Evolutionary conservation across 1,284 basidiomycete genomes (phyloP).

Genomic region (Ustilago sp.): DNA sequence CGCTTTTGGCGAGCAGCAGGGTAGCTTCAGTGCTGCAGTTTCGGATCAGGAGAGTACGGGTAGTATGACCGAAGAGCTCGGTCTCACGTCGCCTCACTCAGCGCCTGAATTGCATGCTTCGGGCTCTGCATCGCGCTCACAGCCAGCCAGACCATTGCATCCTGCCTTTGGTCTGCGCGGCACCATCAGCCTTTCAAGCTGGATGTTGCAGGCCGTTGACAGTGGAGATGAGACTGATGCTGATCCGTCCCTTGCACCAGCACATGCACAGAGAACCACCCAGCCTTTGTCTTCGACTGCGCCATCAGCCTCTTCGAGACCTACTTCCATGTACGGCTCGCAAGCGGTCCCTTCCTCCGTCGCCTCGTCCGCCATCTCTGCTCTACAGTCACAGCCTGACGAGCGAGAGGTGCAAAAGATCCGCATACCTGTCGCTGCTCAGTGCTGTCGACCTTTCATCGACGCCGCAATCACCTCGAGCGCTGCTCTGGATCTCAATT

Average conservation of each 20-base stretch:
- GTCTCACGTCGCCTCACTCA: constrained; percentile 44
- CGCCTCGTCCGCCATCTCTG: constrained; percentile 41
- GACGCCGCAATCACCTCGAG: constrained; percentile 35
- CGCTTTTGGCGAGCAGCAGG: constrained; percentile 36
- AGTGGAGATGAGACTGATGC: constrained; percentile 12
- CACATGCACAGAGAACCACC: constrained; percentile 20
- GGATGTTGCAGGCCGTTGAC: constrained; percentile 35
- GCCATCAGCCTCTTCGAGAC: constrained; percentile 48
- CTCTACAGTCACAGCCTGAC: constrained; percentile 28
- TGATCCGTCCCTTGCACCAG: constrained; percentile 3
- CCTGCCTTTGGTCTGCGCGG: constrained; percentile 50
- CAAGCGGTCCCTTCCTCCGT: constrained; percentile 32
- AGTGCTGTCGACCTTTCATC: constrained; percentile 49
- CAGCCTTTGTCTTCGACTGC: constrained; percentile 29
- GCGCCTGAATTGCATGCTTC: constrained; percentile 41
- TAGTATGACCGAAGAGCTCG: constrained; percentile 26
- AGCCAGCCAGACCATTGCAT: constrained; percentile 29
- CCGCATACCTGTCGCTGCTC: constrained; percentile 48
- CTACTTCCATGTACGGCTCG: constrained; percentile 47
- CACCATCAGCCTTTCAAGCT: constrained; percentile 41
- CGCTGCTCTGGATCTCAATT: constrained; percentile 8
- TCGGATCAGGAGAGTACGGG: constrained; percentile 37
- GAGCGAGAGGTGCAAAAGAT: constrained; percentile 50
- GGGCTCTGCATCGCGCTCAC: constrained; percentile 12
- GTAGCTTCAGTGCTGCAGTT: constrained; percentile 29